These are phyloP conservation scores for Stylosanthes scabra DNA, from an alignment of 331 rosid species.

Conservation along the genomic window DNA sequence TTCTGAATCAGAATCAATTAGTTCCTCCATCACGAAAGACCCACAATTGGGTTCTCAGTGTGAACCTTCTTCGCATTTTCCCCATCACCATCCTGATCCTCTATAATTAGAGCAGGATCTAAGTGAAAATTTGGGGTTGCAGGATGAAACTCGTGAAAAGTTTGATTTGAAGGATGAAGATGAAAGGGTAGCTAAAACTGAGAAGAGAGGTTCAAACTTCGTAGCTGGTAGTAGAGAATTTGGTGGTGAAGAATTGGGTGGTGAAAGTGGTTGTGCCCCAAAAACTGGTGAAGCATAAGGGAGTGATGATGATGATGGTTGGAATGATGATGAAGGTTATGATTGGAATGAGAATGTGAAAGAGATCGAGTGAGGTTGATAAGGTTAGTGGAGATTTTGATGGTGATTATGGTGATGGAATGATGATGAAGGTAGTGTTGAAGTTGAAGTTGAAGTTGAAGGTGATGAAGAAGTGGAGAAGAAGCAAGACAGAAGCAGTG, in stretches of 20 bases:
- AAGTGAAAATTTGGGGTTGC: slow-evolving; percentile 21
- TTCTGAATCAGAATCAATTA: slow-evolving; percentile 52
- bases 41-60: slow-evolving; percentile 34
- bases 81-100: slow-evolving; percentile 51
- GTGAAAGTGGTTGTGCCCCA: slow-evolving; percentile 21
- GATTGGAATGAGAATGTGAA: slow-evolving; percentile 42
- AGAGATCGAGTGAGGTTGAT: slow-evolving; percentile 34
- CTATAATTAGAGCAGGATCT: slow-evolving; percentile 45
- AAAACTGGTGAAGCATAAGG: slow-evolving; percentile 27
- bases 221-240: slow-evolving; percentile 16
- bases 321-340: slow-evolving; percentile 39
- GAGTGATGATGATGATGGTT: background rate
- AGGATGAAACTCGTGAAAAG: slow-evolving; percentile 16
- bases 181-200: slow-evolving; percentile 20
- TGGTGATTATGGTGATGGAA: background rate
- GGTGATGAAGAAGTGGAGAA: slow-evolving; percentile 39
- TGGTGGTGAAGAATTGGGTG: background rate
- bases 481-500: slow-evolving; percentile 48
- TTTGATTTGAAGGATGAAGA: slow-evolving; percentile 60
- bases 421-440: background rate
- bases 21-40: slow-evolving; percentile 31
- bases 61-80: slow-evolving; percentile 31
- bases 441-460: slow-evolving; percentile 44
- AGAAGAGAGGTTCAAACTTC: slow-evolving; percentile 6
- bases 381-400: slow-evolving; percentile 22